These are phyloP conservation scores for Cryptosporidium parvum DNA, from an alignment of 169 alveolate species.

Conservation along the genomic window DNA sequence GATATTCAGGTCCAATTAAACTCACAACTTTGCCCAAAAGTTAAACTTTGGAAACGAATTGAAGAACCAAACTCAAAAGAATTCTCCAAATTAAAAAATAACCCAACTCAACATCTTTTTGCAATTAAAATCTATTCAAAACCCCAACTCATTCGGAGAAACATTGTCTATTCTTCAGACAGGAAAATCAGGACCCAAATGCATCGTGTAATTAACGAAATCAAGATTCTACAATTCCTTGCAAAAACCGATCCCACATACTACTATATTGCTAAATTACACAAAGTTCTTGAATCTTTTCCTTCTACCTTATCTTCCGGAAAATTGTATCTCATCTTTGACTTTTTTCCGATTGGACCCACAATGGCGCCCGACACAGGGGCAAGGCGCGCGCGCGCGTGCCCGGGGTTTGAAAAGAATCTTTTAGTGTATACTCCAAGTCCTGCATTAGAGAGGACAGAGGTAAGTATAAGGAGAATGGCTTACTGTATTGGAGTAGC, in stretches of 20 bases:
- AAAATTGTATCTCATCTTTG: constrained; percentile 48
- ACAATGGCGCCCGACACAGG: constrained; percentile 40
- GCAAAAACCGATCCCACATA: constrained; percentile 5
- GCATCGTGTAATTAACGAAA: constrained; percentile 62
- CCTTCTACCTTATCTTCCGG: constrained; percentile 9
- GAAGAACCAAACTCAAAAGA: neutral
- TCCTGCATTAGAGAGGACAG: constrained; percentile 1
- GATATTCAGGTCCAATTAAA: constrained; percentile 51
- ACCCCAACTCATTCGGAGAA: constrained; percentile 34
- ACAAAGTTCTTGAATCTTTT: constrained; percentile 54
- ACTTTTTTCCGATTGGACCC: constrained; percentile 48
- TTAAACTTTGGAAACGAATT: constrained; percentile 36
- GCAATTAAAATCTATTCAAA: constrained; percentile 58
- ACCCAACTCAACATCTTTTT: neutral
- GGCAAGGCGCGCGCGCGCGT: neutral
- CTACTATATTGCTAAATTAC: constrained; percentile 31
- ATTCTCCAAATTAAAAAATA: no score
- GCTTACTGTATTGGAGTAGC: constrained; percentile 63
- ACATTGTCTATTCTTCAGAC: constrained; percentile 25
- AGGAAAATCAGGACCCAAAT: constrained; percentile 54
- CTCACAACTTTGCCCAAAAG: constrained; percentile 31
- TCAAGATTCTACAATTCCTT: constrained; percentile 32
- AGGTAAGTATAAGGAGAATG: constrained; percentile 11
- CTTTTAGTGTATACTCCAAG: constrained; percentile 14
- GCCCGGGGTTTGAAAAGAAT: neutral